phyloP scores from a whole-genome alignment of 768 basidiomycete genomes.

The Scleroderma bovista region DNA sequence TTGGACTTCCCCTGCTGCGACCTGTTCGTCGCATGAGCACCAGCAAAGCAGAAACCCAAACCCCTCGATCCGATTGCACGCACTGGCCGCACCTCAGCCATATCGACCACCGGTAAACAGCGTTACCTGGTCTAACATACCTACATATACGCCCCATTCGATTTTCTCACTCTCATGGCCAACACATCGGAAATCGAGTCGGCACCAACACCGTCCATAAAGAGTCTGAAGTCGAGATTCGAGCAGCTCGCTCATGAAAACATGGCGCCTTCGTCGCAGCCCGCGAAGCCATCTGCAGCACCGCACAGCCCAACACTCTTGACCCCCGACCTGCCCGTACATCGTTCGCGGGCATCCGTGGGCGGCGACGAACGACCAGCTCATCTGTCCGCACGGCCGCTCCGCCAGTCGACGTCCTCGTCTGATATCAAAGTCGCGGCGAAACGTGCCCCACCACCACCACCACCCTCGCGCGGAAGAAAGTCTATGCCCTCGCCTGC shows the following conservation, averaged over 20 bases:
- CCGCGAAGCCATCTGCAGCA: constrained; percentile 4
- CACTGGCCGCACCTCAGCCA: too few species aligned
- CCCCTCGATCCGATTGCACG: too few species aligned
- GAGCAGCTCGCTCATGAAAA: constrained; percentile 56
- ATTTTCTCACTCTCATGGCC: constrained; percentile 9
- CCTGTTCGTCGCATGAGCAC: too few species aligned
- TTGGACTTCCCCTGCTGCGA: not conserved
- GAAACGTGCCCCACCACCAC: constrained; percentile 56
- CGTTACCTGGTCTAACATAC: too few species aligned
- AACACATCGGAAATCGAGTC: constrained; percentile 40
- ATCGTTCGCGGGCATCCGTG: constrained; percentile 35
- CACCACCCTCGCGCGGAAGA: constrained; percentile 37
- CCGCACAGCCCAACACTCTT: constrained; percentile 11
- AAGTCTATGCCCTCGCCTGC: constrained; percentile 33
- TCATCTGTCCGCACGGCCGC: constrained; percentile 22
- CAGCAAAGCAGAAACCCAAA: too few species aligned
- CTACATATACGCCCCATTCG: too few species aligned
- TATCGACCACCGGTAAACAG: too few species aligned
- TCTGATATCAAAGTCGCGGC: constrained; percentile 45
- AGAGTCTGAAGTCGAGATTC: constrained; percentile 63
- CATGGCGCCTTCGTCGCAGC: constrained; percentile 6
- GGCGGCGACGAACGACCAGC: constrained; percentile 20
- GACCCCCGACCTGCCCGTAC: constrained; percentile 29
- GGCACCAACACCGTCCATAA: constrained; percentile 55
- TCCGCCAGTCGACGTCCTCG: constrained; percentile 46